phyloP scores from a whole-genome alignment of 495 filamentous ascomycete species.

The Penicillium macrosclerotiorum region DNA sequence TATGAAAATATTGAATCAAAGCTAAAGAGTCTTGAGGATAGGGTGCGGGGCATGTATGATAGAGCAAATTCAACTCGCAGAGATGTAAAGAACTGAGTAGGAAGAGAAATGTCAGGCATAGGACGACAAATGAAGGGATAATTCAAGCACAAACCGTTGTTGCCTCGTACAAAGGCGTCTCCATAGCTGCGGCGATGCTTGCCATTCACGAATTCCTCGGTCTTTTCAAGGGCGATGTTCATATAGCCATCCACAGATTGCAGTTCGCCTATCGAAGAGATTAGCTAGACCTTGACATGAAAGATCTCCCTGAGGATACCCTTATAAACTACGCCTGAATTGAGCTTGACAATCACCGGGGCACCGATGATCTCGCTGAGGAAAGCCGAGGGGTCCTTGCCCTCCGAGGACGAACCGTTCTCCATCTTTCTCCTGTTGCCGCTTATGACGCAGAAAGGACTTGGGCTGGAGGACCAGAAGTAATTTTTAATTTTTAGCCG shows the following conservation, averaged over 20 bases:
- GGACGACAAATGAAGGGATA: background rate
- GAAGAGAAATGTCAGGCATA: slow-evolving; percentile 1
- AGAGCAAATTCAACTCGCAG: slow-evolving; percentile 27
- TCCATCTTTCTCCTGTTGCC: slow-evolving; percentile 57
- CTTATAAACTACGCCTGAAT: slow-evolving; percentile 94
- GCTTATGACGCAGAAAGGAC: background rate
- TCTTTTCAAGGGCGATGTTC: slow-evolving; percentile 97
- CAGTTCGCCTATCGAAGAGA: slow-evolving; percentile 64
- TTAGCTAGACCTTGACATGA: slow-evolving; percentile 3
- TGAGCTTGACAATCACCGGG: slow-evolving; percentile 90
- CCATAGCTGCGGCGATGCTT: slow-evolving; percentile 78
- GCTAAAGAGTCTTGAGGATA: too few relatives aligned
- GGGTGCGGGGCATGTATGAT: too few relatives aligned
- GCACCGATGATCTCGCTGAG: slow-evolving; percentile 89
- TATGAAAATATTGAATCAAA: too few relatives aligned
- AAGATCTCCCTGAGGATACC: slow-evolving; percentile 45
- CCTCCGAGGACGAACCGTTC: slow-evolving; percentile 64
- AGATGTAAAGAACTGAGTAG: slow-evolving; percentile 41
- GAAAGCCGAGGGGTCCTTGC: slow-evolving; percentile 87
- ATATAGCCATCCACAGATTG: slow-evolving; percentile 98
- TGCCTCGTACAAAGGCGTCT: slow-evolving; percentile 93
- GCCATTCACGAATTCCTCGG: slow-evolving; percentile 85
- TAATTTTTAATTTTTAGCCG: too few relatives aligned
- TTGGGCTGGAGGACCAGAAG: too few relatives aligned
- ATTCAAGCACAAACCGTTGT: slow-evolving; percentile 67